phyloP scores from a whole-genome alignment of 768 basidiomycete genomes.

The Tricholoma furcatifolium region DNA sequence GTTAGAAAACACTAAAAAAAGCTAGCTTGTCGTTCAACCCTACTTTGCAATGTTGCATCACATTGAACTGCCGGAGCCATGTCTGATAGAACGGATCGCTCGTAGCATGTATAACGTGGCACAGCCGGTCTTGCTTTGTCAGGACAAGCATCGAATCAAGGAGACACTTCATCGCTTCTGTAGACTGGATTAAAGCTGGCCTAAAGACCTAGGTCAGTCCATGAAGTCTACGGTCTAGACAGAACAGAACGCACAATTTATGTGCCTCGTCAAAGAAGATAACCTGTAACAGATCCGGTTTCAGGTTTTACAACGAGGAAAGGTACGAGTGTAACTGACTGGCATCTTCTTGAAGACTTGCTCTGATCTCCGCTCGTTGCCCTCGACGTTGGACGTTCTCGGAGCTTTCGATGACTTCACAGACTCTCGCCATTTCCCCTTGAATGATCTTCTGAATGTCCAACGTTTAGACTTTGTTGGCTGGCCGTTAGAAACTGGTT shows the following conservation, averaged over 20 bases:
- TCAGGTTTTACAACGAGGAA: neutral
- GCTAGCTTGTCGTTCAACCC: conserved; percentile 2
- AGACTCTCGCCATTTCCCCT: conserved; percentile 27
- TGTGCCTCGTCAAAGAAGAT: conserved; percentile 88
- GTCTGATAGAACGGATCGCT: conserved; percentile 86
- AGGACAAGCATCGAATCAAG: conserved; percentile 85
- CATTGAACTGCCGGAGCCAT: conserved; percentile 76
- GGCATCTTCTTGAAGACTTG: conserved; percentile 51
- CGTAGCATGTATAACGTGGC: conserved; percentile 80
- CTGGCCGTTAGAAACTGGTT: conserved; percentile 21
- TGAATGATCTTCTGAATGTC: conserved; percentile 29
- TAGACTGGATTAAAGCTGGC: conserved; percentile 72
- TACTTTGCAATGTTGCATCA: conserved; percentile 84
- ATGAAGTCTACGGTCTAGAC: neutral
- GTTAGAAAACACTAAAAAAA: neutral
- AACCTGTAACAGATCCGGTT: conserved; percentile 27
- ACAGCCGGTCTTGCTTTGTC: conserved; percentile 84
- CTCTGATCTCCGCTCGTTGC: conserved; percentile 31
- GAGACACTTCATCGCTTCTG: conserved; percentile 80
- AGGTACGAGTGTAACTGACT: conserved; percentile 10
- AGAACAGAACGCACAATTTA: conserved; percentile 52
- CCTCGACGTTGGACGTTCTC: conserved; percentile 22
- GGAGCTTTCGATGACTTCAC: conserved; percentile 11
- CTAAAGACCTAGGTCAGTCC: conserved; percentile 33
- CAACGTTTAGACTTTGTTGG: conserved; percentile 25